Base-by-base conservation (phyloP, 139 green algal species). In the Astrephomene gubernaculifera region DNA sequence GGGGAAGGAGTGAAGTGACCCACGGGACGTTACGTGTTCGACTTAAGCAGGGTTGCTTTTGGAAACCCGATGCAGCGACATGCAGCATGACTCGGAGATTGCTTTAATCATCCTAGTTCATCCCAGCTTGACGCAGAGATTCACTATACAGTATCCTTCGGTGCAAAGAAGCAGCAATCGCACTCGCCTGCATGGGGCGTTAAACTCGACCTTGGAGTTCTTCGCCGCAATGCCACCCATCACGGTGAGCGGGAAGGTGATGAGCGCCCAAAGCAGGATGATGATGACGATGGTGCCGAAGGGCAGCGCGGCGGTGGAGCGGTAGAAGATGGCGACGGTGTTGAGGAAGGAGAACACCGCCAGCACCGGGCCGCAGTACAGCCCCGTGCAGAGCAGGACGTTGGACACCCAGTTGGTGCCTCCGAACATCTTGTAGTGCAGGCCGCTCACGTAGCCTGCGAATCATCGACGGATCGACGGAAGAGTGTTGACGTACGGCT, bases 201-300 rank as follows among this genome's bases (percentile, higher is more conserved):
- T 88, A 83, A 97, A 96, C 85, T 96, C 92, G 1, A 85, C 73
- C 82, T 91, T 93, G 65, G 82, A 78, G 84, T 91, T 91, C 87
- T 90, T 90, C 8, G 86, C 90, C 8, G 91, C 89, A 69, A 98
- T 97, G 69, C 95, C 96, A 27, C 96, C 96, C 38, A 98, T 63
- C 25, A 99, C 94, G 4, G 96, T 98, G 31, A 99, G 93, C 19
- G 96, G 96, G 87, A 98, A 95, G 21, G 96, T 98, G 71, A 96
- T 90, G 5, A 98, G 83, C 2, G 92, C 93, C 95, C 95, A 98
- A 43, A 98, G 87, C 45, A 97, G 63, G 45, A 96, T 91, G 81
- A 98, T 97, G 88, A 97, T 94, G 72, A 88, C 87, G 76, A 98
- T 97, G 67, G 95, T 97, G 67, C 95, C 92, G 39, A 96, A 97